phyloP scores from a whole-genome alignment of 768 basidiomycete species.

The Lactifluus pinguis region DNA sequence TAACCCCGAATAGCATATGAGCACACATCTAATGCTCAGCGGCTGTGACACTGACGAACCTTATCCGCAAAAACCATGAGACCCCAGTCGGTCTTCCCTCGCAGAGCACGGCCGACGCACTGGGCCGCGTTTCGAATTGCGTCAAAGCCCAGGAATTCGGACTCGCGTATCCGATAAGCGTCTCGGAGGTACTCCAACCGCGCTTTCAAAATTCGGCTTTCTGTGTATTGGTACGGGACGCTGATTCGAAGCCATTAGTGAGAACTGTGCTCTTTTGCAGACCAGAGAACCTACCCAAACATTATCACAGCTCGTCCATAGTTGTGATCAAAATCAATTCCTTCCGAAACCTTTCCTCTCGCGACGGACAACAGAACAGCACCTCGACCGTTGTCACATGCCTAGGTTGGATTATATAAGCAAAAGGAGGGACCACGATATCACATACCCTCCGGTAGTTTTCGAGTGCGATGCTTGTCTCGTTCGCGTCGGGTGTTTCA shows the following conservation, averaged over 20 bases:
- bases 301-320: slow-evolving; percentile 98
- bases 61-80: slow-evolving; percentile 99
- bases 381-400: slow-evolving; percentile 96
- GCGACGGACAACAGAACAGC: slow-evolving; percentile 96
- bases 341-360: slow-evolving; percentile 97
- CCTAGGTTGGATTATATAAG: slow-evolving; percentile 37
- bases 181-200: slow-evolving; percentile 97
- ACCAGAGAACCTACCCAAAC: slow-evolving; percentile 69
- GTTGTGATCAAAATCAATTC: slow-evolving; percentile 99
- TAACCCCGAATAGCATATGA: neutral
- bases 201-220: slow-evolving; percentile 94
- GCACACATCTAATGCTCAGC: neutral
- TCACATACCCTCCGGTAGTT: slow-evolving; percentile 81
- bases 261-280: neutral
- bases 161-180: slow-evolving; percentile 95
- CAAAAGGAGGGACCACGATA: neutral
- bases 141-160: slow-evolving; percentile 97
- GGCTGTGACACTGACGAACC: slow-evolving; percentile 36
- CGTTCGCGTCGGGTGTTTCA: slow-evolving; percentile 97
- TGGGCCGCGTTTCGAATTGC: slow-evolving; percentile 99
- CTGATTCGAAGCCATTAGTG: slow-evolving; percentile 30
- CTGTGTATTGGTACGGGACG: slow-evolving; percentile 96
- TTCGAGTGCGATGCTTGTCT: slow-evolving; percentile 95
- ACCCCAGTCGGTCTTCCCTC: slow-evolving; percentile 99
- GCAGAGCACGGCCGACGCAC: slow-evolving; percentile 93